Conservation (phyloP, 805 yeast species). For the Wickerhamiella alocasiicola region DNA sequence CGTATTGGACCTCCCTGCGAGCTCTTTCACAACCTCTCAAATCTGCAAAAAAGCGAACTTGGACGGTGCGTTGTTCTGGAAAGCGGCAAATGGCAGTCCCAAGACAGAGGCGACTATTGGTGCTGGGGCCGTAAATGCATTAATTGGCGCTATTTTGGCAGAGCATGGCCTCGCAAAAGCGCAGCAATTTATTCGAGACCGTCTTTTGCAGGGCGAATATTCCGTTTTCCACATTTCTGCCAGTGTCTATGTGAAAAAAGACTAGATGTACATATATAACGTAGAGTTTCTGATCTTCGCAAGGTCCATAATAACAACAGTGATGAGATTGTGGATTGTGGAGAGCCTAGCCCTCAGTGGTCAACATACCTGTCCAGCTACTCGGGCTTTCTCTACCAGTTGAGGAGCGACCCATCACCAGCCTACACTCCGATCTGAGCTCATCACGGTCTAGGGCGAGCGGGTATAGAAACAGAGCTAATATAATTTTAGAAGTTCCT, state of each 20-base stretch:
- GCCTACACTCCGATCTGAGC: too few relatives aligned
- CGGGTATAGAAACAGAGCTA: too few relatives aligned
- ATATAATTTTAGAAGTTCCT: too few relatives aligned
- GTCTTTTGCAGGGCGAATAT: slow-evolving; percentile 30
- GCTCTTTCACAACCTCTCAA: slow-evolving; percentile 22
- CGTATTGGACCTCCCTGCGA: slow-evolving; percentile 23
- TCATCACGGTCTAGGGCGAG: too few relatives aligned
- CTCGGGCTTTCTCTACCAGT: too few relatives aligned
- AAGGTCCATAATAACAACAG: too few relatives aligned
- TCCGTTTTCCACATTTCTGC: slow-evolving; percentile 20
- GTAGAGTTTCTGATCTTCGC: too few relatives aligned
- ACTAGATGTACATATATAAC: background rate
- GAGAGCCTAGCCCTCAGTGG: too few relatives aligned
- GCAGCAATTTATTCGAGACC: slow-evolving; percentile 40
- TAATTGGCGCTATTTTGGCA: slow-evolving; percentile 57
- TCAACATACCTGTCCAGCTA: too few relatives aligned
- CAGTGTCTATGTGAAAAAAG: slow-evolving; percentile 3
- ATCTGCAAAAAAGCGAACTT: slow-evolving; percentile 24
- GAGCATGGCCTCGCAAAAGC: slow-evolving; percentile 49
- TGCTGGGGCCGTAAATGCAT: slow-evolving; percentile 42
- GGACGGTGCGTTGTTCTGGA: slow-evolving; percentile 24
- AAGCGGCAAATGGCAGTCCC: slow-evolving; percentile 14
- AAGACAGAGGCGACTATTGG: slow-evolving; percentile 33
- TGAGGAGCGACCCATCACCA: too few relatives aligned
- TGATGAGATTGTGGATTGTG: too few relatives aligned